Evolutionary conservation across 148 eudicot genomes (phyloP).

Genomic region (Rhododendron henanense): DNA sequence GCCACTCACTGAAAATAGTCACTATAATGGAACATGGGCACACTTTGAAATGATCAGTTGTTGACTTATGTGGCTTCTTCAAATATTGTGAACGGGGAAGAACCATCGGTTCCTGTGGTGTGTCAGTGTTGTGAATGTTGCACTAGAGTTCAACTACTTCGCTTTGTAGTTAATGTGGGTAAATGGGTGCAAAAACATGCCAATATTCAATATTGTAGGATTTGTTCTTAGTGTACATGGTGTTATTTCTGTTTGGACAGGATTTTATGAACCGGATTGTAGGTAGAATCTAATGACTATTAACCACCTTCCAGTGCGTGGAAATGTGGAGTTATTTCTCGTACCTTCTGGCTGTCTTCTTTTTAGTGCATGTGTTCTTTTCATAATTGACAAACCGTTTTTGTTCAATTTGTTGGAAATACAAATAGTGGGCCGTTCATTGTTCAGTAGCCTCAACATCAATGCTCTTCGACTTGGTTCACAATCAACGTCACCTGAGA

Average conservation of each 20-base stretch:
- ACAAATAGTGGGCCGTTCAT: slow-evolving; percentile 42
- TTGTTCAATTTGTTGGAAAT: neutral
- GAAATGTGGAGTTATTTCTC: neutral
- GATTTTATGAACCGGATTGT: neutral
- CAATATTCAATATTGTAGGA: neutral
- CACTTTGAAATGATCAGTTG: neutral
- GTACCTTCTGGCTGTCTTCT: neutral
- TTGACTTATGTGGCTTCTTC: neutral
- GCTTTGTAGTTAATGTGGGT: neutral
- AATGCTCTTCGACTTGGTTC: slow-evolving; percentile 19
- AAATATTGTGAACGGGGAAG: neutral
- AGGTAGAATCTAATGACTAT: neutral
- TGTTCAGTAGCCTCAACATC: slow-evolving; percentile 46
- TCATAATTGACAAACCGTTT: neutral
- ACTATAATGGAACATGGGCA: neutral
- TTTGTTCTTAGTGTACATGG: neutral
- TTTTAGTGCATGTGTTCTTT: neutral
- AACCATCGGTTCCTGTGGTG: neutral
- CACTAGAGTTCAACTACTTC: neutral
- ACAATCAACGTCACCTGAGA: slow-evolving; percentile 30
- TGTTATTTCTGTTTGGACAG: neutral
- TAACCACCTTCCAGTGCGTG: neutral
- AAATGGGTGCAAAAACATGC: neutral
- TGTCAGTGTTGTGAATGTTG: neutral
- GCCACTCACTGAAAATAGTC: neutral